Percentiles rank a stretch among this genome's conserved stretches.
These are phyloP conservation scores for Acanthamoeba healyi DNA, from an alignment of 208 protist species.

Conservation along the genomic window DNA sequence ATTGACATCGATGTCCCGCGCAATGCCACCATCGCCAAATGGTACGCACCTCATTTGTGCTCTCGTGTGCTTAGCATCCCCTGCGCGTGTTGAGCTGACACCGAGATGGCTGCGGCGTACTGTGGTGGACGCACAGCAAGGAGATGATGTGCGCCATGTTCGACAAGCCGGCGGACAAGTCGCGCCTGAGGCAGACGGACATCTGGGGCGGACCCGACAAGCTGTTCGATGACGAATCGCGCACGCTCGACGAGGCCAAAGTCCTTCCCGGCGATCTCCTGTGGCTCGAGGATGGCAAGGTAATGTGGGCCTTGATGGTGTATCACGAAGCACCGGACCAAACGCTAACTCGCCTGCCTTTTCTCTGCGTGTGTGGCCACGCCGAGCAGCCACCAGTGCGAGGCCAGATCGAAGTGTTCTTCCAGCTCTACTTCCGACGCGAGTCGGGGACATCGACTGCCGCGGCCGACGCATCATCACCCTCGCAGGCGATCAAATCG, in stretches of 20 bases:
- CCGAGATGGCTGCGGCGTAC: neutral
- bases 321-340: neutral
- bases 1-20: constrained; percentile 22
- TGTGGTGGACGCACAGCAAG: neutral
- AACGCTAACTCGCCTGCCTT: neutral
- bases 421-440: constrained; percentile 41
- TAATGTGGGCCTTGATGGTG: neutral
- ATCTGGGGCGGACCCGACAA: constrained; percentile 4
- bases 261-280: constrained; percentile 29
- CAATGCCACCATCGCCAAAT: constrained; percentile 52
- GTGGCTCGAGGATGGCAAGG: constrained; percentile 70
- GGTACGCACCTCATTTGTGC: neutral
- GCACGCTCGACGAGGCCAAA: constrained; percentile 13
- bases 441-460: neutral
- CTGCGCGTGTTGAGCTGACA: neutral
- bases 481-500: neutral
- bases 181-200: constrained; percentile 34
- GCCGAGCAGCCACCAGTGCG: constrained; percentile 7
- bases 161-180: constrained; percentile 26
- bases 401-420: constrained; percentile 48
- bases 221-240: constrained; percentile 13
- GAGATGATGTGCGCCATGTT: constrained; percentile 55
- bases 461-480: neutral
- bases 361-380: neutral
- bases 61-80: neutral